phyloP scores from a whole-genome alignment of 176 grass and related monocot species.

The Carex cristatella region DNA sequence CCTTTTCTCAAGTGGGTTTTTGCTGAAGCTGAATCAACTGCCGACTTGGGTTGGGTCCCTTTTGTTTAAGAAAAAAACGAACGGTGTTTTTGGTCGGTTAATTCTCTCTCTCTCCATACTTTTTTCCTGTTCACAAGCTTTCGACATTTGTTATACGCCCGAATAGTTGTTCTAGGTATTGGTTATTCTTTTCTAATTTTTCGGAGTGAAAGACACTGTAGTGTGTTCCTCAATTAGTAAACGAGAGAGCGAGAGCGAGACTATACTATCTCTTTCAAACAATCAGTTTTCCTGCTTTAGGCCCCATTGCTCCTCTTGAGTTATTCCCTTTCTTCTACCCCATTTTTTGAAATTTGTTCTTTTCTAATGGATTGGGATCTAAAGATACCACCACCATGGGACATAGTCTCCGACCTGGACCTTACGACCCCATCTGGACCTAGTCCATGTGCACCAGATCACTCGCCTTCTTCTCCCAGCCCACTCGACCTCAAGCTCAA shows the following conservation, averaged over 20 bases:
- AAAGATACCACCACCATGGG: slow-evolving; percentile 76
- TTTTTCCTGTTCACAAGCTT: slow-evolving; percentile 15
- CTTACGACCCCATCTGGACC: slow-evolving; percentile 23
- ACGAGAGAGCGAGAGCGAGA: neutral
- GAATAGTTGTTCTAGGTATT: neutral
- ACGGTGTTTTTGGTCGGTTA: neutral
- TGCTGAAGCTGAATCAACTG: slow-evolving; percentile 8
- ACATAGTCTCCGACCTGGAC: slow-evolving; percentile 26
- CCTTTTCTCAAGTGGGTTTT: slow-evolving; percentile 14
- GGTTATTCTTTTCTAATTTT: neutral
- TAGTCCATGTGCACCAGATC: slow-evolving; percentile 11
- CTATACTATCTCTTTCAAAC: neutral
- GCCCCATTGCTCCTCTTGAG: neutral
- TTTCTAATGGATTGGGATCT: slow-evolving; percentile 88
- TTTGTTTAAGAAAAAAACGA: neutral
- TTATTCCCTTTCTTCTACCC: neutral
- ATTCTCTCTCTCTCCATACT: neutral
- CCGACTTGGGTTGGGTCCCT: neutral
- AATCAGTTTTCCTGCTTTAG: neutral
- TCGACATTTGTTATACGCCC: neutral
- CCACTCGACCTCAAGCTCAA: slow-evolving; percentile 93
- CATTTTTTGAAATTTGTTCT: neutral
- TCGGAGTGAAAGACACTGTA: neutral
- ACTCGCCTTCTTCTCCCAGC: slow-evolving; percentile 27
- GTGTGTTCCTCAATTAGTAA: neutral